Conservation (phyloP, 2,329 filamentous ascomycete species). For the Coniochaeta hoffmannii region DNA sequence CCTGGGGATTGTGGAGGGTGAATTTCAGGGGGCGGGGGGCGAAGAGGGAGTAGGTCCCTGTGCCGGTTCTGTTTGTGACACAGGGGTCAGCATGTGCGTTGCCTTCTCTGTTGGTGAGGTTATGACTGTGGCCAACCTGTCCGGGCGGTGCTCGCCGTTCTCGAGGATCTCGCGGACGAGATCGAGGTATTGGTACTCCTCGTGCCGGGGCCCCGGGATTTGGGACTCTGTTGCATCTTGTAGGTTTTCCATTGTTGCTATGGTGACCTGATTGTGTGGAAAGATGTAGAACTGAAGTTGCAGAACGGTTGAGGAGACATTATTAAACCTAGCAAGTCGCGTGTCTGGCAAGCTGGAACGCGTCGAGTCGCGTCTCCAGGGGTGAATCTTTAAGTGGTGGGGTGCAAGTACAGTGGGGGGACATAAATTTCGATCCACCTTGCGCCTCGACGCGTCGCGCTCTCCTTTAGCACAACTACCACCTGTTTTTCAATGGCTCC, state of each 20-base stretch:
- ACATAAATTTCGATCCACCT: no score
- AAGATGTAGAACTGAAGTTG: background rate
- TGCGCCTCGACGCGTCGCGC: no score
- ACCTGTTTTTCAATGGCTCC: no score
- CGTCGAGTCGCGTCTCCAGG: background rate
- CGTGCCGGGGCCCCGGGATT: slow-evolving; percentile 41
- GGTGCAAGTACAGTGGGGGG: no score
- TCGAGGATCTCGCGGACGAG: slow-evolving; percentile 79
- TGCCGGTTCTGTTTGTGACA: slow-evolving; percentile 62
- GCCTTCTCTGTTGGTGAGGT: no score
- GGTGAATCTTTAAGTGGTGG: background rate
- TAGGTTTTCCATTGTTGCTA: background rate
- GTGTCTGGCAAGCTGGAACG: background rate
- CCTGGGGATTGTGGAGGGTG: slow-evolving; percentile 55
- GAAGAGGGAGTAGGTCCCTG: slow-evolving; percentile 84
- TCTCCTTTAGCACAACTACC: no score
- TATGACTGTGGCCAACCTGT: no score
- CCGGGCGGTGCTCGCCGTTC: slow-evolving; percentile 79
- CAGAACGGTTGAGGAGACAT: background rate
- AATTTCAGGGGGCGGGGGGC: slow-evolving; percentile 84
- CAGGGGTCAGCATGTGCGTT: slow-evolving; percentile 1
- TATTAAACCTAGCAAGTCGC: background rate
- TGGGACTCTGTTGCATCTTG: background rate
- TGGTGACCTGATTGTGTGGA: background rate
- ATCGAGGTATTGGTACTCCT: slow-evolving; percentile 91